phyloP scores from a whole-genome alignment of 2,329 filamentous ascomycete species.

The Gnomoniopsis sp. region DNA sequence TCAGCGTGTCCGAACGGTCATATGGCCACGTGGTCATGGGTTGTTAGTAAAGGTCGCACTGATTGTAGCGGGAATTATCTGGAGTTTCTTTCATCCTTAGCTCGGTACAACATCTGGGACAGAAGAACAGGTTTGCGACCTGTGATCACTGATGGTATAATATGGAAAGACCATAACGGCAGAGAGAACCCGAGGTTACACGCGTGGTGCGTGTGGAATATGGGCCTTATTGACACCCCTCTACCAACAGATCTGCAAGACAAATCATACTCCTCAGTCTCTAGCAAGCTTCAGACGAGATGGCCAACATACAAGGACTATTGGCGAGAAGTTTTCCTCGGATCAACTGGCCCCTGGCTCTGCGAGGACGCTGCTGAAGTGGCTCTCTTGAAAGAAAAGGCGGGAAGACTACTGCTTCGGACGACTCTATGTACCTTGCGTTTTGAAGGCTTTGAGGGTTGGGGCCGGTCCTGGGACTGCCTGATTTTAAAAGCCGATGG shows the following conservation, averaged over 20 bases:
- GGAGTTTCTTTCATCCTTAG: neutral
- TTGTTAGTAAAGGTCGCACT: too few species aligned
- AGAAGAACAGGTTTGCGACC: neutral
- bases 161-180: neutral
- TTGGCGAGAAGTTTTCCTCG: neutral
- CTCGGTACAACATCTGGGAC: neutral
- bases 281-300: neutral
- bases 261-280: neutral
- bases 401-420: neutral
- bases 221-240: neutral
- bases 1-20: neutral
- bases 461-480: too few species aligned
- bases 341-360: neutral
- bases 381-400: neutral
- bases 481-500: neutral
- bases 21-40: neutral
- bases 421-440: too few species aligned
- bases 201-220: neutral
- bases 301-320: neutral
- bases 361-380: neutral
- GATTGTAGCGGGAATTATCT: too few species aligned
- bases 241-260: neutral
- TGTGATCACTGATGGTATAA: neutral
- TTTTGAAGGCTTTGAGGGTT: too few species aligned
- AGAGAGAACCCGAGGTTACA: neutral